These are phyloP conservation scores for Gnaphalium uliginosum DNA, from an alignment of 129 eudicot genomes.

Conservation along the genomic window DNA sequence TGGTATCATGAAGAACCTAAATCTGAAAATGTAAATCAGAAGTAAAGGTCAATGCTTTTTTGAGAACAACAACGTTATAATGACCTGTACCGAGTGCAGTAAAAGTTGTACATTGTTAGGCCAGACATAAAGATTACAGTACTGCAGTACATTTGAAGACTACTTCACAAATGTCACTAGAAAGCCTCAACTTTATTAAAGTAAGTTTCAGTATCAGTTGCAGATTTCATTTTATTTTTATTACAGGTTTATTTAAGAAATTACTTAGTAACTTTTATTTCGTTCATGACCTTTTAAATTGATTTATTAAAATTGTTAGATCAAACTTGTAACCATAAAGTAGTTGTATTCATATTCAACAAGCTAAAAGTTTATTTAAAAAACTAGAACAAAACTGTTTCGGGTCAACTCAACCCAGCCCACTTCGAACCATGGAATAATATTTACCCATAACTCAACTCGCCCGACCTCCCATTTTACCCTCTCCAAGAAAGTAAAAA, in stretches of 20 bases:
- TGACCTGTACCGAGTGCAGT: conserved; percentile 14
- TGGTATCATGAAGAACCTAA: conserved; percentile 23
- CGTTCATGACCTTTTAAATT: background rate
- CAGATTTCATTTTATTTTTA: background rate
- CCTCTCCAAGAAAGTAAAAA: too few relatives aligned
- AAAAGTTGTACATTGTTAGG: conserved; percentile 5
- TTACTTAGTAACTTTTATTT: background rate
- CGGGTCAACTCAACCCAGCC: too few relatives aligned
- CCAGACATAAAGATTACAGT: conserved; percentile 16
- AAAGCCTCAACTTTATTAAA: background rate
- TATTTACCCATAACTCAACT: too few relatives aligned
- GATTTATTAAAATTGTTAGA: background rate
- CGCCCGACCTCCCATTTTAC: too few relatives aligned
- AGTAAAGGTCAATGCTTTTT: conserved; percentile 30
- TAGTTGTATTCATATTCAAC: background rate
- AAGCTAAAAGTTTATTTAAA: background rate
- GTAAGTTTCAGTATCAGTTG: background rate
- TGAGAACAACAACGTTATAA: background rate
- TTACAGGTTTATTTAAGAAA: background rate
- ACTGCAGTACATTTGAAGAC: background rate
- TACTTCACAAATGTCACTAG: background rate
- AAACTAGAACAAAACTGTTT: too few relatives aligned
- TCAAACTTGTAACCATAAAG: background rate
- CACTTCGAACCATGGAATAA: too few relatives aligned
- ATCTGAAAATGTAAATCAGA: conserved; percentile 24